Evolutionary conservation across 164 flowering plant genomes (phyloP).

Genomic region (Sextonia rubra): DNA sequence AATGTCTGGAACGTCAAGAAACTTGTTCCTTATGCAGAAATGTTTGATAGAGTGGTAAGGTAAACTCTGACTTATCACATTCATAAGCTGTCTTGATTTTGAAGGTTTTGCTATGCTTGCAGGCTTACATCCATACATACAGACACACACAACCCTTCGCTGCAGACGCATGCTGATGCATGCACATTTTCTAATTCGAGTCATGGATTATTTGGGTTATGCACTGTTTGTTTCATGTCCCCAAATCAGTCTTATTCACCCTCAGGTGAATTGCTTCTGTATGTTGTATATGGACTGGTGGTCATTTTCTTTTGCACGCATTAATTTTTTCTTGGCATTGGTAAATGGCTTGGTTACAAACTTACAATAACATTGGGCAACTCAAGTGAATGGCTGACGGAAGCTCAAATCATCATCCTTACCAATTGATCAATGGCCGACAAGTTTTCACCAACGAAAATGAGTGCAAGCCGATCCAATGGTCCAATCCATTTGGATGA

Average conservation of each 20-base stretch:
- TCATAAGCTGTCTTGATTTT: slow-evolving; percentile 13
- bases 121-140: background rate
- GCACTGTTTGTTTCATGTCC: background rate
- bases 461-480: no score
- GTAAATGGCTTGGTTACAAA: background rate
- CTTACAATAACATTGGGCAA: no score
- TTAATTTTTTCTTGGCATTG: background rate
- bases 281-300: background rate
- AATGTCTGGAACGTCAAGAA: slow-evolving; percentile 98
- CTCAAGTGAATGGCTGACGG: background rate
- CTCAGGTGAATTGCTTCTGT: background rate
- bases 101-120: background rate
- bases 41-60: slow-evolving; percentile 95
- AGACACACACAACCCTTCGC: background rate
- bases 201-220: background rate
- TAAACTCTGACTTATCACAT: slow-evolving; percentile 27
- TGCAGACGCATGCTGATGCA: background rate
- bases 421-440: no score
- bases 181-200: background rate
- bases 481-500: no score
- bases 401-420: no score
- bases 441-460: no score
- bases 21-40: slow-evolving; percentile 84
- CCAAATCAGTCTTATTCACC: background rate
- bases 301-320: background rate